Evolutionary conservation across 1,139 yeast species (phyloP), one percentile per base, ranked within the genome.

Genomic region (Blastobotrys indianensis): DNA sequence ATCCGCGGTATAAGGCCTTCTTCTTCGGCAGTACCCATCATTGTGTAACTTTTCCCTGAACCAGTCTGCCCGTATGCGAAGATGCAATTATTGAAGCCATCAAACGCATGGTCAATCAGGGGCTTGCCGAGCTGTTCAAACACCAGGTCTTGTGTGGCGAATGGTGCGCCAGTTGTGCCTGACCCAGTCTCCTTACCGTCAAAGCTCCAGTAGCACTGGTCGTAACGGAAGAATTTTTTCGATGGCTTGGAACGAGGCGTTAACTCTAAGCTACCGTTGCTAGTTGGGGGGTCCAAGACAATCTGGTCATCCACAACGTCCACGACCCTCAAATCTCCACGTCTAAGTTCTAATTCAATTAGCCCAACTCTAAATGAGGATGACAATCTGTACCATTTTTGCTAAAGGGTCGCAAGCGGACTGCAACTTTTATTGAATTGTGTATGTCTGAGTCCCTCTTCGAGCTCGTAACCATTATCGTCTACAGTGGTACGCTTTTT

Each of bases 1-100:
- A 79, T 65, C 42, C 73, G 60, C 0, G 87, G 86, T 16, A 82
- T 77, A 31, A 82, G 57, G 0, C 88, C 88, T 0, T 74, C 75
- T 16, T 71, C 72, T n/a, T 55, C 54, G 0, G 64, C 58, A 9
- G 62, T 54, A 0, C 88, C 88, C 80, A 79, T 77, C 86, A 82
- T 82, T 1, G 87, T 80, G 55, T 69, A 75, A 0, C 87, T 77
- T 55, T 82, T 82, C 2, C 90, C 90, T 0, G 76, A 70, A 2
- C 87, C 82, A 0, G 88, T 82, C 59, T 82, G 88, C 1, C 92
- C 92, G 58, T 83, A 64, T 0, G 90, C 88, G 54, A 83, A 69
- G 10, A 83, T 71, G 59, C 88, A 82, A 32, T 82, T 80, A 59
- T 83, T 82, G 62, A 72, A 82, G 0, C 90, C 90, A 44, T 70